Evolutionary conservation across 108 stramenopile species (phyloP), one percentile per base, ranked within the genome.

Genomic region (Fistulifera solaris): DNA sequence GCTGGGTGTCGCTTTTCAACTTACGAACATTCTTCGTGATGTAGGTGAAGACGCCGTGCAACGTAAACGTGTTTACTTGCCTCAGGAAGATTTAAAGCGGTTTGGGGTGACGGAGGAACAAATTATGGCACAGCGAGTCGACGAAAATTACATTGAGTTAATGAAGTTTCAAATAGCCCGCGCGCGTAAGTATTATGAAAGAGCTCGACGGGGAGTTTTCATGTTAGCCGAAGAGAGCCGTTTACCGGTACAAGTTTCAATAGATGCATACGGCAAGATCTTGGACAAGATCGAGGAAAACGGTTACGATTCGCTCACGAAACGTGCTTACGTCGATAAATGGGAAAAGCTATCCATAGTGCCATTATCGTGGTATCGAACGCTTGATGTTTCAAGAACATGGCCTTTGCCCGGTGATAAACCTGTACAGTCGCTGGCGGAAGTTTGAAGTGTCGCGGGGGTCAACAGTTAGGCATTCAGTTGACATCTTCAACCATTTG

Each of bases 11-110:
- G 97, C 94, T 43, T 89, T 98, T 63, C 97, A 98, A 80, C 68
- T 98, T 54, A 98, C 97, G 54, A 98, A 98, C 67, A 98, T 98
- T 50, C 79, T 98, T 4, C 83, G 97, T 8, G 96, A 97, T 56
- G 95, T 98, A 4, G 97, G 97, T 15, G 97, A 98, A 69, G 97
- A 98, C 65, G 87, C 94, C 2, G 75, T 64, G 22, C 71, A 79
- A 49, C 80, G 96, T 21, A 96, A 89, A 14, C 69, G 97, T 49
- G 87, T 96, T 12, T 98, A 98, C 72, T 65, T 98, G 1, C 97
- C 97, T 13, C 71, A 61, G 54, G 68, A 84, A 50, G 97, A 98
- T 59, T 75, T 98, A 82, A 63, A 76, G 25, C 58, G 68, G 50
- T 98, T 96, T 48, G 93, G 94, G 12, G 94, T 98, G 19, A 92